Base-by-base conservation (phyloP, 805 yeast species). In the Lachancea nothofagi region DNA sequence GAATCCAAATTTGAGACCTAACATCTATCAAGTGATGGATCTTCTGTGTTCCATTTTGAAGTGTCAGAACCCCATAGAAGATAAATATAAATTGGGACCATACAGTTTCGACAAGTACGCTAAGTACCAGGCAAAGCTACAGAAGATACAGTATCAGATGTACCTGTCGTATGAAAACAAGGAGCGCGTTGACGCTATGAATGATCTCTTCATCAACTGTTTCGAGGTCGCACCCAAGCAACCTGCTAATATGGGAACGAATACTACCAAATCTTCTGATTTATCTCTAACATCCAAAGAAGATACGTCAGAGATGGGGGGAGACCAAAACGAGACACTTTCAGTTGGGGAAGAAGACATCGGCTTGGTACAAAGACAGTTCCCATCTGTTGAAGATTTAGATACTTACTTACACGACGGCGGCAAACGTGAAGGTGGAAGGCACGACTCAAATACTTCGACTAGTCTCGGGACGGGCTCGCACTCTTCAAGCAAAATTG, bases 1-100 rank as follows among this genome's bases (percentile, higher is more conserved):
- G 42, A 84, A 82, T 50, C 96, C 97, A 3, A 57, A 75, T 10
- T 68, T 74, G 48, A 73, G 98, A 53, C 97, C 97, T 2, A 89
- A 87, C 57, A 78, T 87, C 13, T 86, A 79, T 48, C 97, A 89
- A 62, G 82, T 90, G 1, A 54, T 80, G 42, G 60, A 65, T 40
- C 84, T 79, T 49, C 56, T 88, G 25, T 78, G 82, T 57, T 64
- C 76, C 32, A 66, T 88, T 59, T 62, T 77, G 37, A 77, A 77
- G 24, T 67, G 75, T 42, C 69, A 74, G 38, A 66, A 71, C 14
- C 80, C 83, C 2, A 64, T 76, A 22, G 48, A 54, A 29, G 73
- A 70, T 38, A 55, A 55, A 24, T 67, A 62, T 36, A 69, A 66
- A 4, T 43, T 51, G 32, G 85, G 82, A n/a, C 67, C 72, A 2